Evolutionary conservation across 805 yeast species (phyloP), one percentile per base, ranked within the genome.

Genomic region (Brettanomyces sp.): DNA sequence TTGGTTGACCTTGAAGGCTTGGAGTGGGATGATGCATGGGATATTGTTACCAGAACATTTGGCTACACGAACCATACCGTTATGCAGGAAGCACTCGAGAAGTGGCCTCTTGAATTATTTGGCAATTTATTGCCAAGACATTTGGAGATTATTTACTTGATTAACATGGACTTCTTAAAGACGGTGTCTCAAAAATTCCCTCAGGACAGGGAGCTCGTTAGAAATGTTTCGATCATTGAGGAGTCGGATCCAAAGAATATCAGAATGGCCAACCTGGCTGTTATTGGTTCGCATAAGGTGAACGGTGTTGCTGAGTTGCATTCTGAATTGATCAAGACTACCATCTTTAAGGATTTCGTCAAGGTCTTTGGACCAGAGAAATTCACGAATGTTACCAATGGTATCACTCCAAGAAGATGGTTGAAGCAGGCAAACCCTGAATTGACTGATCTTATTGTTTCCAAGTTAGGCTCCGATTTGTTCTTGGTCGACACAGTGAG

Each of bases 351-450:
- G 63, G 96, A 90, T 66, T 89, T 89, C 61, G 97, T 89, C 46
- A 75, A 74, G 50, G 74, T 89, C 35, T 89, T 77, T 56, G 97
- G 97, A 43, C 58, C 73, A 22, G 86, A 85, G 51, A 86, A 85
- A 66, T 89, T 89, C 66, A 85, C 86, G 44, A 89, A 89, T 58
- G 96, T 89, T 50, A 89, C 97, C 43, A 89, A 89, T 64, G 97
- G 97, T 68, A 80, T 89, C 60, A 89, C 97, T 3, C 96, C 96
- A 56, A 80, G 97, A 74, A 82, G 97, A 68, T 89, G 97, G 97
- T 76, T 89, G 61, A 82, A 80, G 62, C 95, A 89, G 68, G 95
- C 96, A 43, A 90, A 89, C 65, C 96, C 97, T 9, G 73, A 71
- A 53, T 72, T 89, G 56, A 76, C 93, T 14, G 69, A 66, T n/a